These are phyloP conservation scores for Phyllosticta citribraziliensis DNA, from an alignment of 2,329 filamentous ascomycete genomes.

Conservation along the genomic window DNA sequence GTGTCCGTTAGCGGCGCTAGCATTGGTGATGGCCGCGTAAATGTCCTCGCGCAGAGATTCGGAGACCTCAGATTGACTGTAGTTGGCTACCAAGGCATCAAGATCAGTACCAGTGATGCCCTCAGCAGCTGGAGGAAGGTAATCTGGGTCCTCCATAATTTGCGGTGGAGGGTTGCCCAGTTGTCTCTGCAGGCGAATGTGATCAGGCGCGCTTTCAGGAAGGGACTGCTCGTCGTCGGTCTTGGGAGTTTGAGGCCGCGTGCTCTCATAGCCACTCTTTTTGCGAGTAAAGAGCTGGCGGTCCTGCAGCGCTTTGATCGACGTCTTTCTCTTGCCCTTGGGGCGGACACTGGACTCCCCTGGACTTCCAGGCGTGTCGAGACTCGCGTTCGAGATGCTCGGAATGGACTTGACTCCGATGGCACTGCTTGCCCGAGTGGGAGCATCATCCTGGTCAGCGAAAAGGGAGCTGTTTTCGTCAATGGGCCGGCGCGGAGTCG, in stretches of 20 bases:
- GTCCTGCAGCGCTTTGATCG: conserved; percentile 78
- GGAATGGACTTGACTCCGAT: conserved; percentile 83
- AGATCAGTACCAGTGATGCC: conserved; percentile 60
- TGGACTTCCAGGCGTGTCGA: conserved; percentile 46
- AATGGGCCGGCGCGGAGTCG: conserved; percentile 44
- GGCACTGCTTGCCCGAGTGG: conserved; percentile 75
- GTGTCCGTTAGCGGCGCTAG: conserved; percentile 59
- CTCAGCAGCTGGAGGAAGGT: conserved; percentile 48
- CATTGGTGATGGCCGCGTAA: conserved; percentile 52
- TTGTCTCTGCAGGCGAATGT: conserved; percentile 46
- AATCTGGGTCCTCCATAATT: conserved; percentile 59
- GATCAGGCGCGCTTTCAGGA: conserved; percentile 41
- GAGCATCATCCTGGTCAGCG: conserved; percentile 52
- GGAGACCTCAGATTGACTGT: conserved; percentile 68
- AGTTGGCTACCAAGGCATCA: conserved; percentile 69
- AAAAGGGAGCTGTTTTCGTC: conserved; percentile 50
- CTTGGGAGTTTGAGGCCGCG: conserved; percentile 50
- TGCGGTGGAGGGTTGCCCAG: conserved; percentile 47
- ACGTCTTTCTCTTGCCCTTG: conserved; percentile 63
- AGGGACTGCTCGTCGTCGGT: conserved; percentile 48
- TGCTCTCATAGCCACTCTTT: conserved; percentile 37
- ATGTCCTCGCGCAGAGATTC: conserved; percentile 69
- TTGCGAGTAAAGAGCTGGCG: conserved; percentile 82
- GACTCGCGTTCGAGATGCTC: conserved; percentile 66
- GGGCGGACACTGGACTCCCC: conserved; percentile 53